Conservation (phyloP, 371 early-diverging fungal species). For the Lichtheimia hyalospora region DNA sequence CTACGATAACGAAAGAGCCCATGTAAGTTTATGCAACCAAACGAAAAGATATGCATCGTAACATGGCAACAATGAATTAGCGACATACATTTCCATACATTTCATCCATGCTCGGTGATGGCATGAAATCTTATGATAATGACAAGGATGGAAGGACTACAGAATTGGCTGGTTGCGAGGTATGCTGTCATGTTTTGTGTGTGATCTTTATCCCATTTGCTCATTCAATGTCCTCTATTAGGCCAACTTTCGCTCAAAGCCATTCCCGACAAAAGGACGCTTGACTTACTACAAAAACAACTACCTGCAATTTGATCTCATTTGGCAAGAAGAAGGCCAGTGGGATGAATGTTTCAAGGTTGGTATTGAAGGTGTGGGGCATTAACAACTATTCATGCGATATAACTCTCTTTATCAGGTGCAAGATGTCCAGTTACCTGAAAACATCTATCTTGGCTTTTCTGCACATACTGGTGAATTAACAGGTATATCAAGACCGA, state of each 20-base stretch:
- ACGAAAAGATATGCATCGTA: background rate
- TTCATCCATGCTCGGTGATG: constrained; percentile 92
- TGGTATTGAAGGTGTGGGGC: background rate
- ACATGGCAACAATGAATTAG: constrained; percentile 7
- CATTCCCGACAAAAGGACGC: constrained; percentile 67
- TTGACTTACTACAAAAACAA: constrained; percentile 77
- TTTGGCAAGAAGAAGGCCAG: constrained; percentile 62
- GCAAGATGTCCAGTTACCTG: constrained; percentile 73
- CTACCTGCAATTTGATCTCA: constrained; percentile 64
- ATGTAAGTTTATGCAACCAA: constrained; percentile 43
- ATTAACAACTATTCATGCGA: background rate
- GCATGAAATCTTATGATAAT: constrained; percentile 78
- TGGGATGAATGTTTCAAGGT: constrained; percentile 86
- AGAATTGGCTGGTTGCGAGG: constrained; percentile 72
- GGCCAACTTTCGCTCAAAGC: constrained; percentile 76
- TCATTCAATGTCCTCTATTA: constrained; percentile 1
- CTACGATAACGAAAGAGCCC: constrained; percentile 84
- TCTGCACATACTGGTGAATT: constrained; percentile 91
- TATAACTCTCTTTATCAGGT: constrained; percentile 14
- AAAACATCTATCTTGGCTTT: constrained; percentile 83
- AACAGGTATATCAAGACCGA: constrained; percentile 39
- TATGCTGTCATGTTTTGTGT: constrained; percentile 17
- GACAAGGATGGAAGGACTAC: constrained; percentile 78
- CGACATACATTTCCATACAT: constrained; percentile 83
- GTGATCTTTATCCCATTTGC: no score